These are phyloP conservation scores for Thielaviopsis ethacetica DNA, from an alignment of 2,329 filamentous ascomycete genomes.

Conservation along the genomic window DNA sequence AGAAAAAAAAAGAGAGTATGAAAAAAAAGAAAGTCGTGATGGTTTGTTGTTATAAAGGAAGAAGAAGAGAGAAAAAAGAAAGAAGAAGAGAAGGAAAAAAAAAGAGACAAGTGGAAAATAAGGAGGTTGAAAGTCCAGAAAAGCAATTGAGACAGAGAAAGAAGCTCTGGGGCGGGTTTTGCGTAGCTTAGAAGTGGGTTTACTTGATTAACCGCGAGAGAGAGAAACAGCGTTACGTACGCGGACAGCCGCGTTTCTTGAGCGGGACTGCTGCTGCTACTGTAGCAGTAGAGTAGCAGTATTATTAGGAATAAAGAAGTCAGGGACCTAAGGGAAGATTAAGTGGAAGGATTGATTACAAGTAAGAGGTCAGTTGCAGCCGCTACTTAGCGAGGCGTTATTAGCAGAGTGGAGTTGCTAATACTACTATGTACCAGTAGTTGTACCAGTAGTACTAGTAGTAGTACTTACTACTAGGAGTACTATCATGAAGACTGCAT, in stretches of 20 bases:
- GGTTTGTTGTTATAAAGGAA: not conserved
- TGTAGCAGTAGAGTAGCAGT: too few relatives aligned
- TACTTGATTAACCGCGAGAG: not conserved
- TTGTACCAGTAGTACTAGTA: too few relatives aligned
- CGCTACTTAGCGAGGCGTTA: too few relatives aligned
- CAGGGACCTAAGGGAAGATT: too few relatives aligned
- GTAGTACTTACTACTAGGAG: too few relatives aligned
- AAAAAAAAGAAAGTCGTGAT: not conserved
- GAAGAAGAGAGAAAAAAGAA: not conserved
- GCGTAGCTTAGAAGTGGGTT: too few relatives aligned
- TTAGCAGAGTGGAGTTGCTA: too few relatives aligned
- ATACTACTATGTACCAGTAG: too few relatives aligned
- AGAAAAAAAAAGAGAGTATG: not conserved
- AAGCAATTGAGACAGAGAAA: not conserved
- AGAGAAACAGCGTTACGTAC: not conserved
- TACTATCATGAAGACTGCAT: too few relatives aligned
- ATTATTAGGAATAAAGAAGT: too few relatives aligned
- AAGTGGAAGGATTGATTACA: not conserved
- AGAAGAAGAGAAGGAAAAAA: not conserved
- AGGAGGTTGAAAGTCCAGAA: slow-evolving; percentile 3
- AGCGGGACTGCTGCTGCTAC: too few relatives aligned
- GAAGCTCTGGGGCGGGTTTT: not conserved
- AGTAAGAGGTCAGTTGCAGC: not conserved
- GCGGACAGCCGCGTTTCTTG: not conserved
- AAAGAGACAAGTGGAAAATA: slow-evolving; percentile 1